Conservation (phyloP, 2,329 filamentous ascomycete species). For the Ascochyta lentis region DNA sequence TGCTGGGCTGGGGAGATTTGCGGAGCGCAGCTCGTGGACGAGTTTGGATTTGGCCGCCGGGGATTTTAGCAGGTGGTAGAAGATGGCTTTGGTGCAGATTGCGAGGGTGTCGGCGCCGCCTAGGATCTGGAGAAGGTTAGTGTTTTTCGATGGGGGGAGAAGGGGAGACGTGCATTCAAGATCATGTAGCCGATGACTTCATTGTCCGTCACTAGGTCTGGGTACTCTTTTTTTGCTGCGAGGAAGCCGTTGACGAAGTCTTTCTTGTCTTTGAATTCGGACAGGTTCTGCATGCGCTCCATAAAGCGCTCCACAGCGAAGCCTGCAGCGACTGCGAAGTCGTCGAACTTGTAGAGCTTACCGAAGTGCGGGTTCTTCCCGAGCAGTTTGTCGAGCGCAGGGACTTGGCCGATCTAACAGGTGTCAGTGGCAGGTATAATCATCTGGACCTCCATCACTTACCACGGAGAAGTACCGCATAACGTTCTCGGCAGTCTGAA, state of each 20-base stretch:
- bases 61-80: constrained; percentile 35
- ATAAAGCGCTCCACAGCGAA: constrained; percentile 27
- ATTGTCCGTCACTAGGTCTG: constrained; percentile 35
- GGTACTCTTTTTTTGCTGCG: constrained; percentile 24
- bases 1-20: constrained; percentile 25
- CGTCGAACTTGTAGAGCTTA: constrained; percentile 32
- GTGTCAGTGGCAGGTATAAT: background rate
- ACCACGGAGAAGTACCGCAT: constrained; percentile 39
- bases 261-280: constrained; percentile 24
- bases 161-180: constrained; percentile 28
- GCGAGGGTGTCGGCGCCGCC: constrained; percentile 41
- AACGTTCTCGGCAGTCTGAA: constrained; percentile 46
- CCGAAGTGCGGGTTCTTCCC: constrained; percentile 30
- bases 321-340: constrained; percentile 31
- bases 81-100: constrained; percentile 33
- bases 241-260: constrained; percentile 35
- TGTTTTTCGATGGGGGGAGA: background rate
- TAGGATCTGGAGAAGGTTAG: constrained; percentile 30
- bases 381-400: constrained; percentile 35
- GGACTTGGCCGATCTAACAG: constrained; percentile 38
- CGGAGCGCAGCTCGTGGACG: constrained; percentile 30
- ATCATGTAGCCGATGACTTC: constrained; percentile 44
- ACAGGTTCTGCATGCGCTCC: constrained; percentile 29
- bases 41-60: constrained; percentile 30
- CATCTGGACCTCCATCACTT: constrained; percentile 1